Evolutionary conservation across 805 yeast species (phyloP), one percentile per base, ranked within the genome.

Genomic region (Brettanomyces bruxellensis): DNA sequence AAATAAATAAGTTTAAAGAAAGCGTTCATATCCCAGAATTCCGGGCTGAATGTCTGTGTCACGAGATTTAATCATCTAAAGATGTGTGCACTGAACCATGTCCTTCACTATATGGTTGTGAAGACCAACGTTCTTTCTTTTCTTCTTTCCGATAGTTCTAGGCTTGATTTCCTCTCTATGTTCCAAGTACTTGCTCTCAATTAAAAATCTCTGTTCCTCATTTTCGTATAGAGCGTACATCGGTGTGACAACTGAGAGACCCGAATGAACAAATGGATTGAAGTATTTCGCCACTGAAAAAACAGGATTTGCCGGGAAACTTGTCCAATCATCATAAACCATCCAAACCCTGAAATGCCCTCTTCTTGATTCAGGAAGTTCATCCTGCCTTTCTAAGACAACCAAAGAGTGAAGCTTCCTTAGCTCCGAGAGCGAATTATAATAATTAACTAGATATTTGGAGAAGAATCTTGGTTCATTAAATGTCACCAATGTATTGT

Each of bases 401-500:
- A 40, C 42, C 13, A 24, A 13, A 25, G 42, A 40, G 7, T 25
- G 34, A 5, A 40, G 34, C 14, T n/a, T 40, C 12, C 25, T 25
- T 28, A 14, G 24, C n/a, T 13, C 34, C 6, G 42, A 40, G 4
- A 40, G 23, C 11, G 34, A 11, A n/a, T 40, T 32, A 28, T 40
- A 40, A 28, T 40, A 28, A 14, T 83, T 79, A 4, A 87, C 88
- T 34, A 84, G 66, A 51, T 76, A 76, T 25, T 28, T 24, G 6
- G 42, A 25, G 30, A n/a, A 40, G 11, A 32, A 14, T 28, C 34
- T 40, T 0, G 91, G 87, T 11, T 78, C 72, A 2, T 82, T 93
- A 62, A 66, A 80, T 1, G 84, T 69, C 18, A 83, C 61, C 1
- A 82, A 76, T 37, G 72, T 57, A 1, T 85, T 83, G 5, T 74